Percentiles rank a stretch among this genome's conserved stretches.
Conservation (phyloP, 179 eudicot species). For the Patellifolia procumbens region DNA sequence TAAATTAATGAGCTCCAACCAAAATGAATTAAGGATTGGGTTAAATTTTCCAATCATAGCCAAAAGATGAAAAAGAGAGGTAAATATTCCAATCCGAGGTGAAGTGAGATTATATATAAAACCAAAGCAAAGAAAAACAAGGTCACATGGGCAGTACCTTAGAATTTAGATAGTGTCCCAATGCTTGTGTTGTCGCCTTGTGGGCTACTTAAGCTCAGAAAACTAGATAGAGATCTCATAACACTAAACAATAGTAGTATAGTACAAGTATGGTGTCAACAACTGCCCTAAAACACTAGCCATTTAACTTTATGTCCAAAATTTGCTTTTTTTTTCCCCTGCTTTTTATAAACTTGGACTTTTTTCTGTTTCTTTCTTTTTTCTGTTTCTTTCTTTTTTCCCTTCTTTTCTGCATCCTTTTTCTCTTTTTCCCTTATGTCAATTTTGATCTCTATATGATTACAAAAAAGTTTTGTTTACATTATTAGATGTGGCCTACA, state of each 20-base stretch:
- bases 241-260: background rate
- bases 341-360: background rate
- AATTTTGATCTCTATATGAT: background rate
- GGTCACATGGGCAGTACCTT: background rate
- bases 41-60: background rate
- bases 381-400: background rate
- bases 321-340: background rate
- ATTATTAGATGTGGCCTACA: slow-evolving; percentile 11
- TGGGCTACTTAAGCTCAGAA: background rate
- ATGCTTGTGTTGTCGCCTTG: too few species aligned
- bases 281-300: background rate
- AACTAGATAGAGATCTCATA: slow-evolving; percentile 4
- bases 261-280: background rate
- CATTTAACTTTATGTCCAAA: background rate
- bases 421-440: background rate
- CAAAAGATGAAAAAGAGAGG: background rate
- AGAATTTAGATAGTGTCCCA: too few species aligned
- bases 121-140: background rate
- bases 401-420: background rate
- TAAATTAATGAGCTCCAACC: background rate
- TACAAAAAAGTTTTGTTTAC: slow-evolving; percentile 1
- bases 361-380: background rate
- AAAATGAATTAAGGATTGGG: slow-evolving; percentile 8
- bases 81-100: slow-evolving; percentile 9
- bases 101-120: background rate